A percentile compares a stretch with the other conserved stretches of the same genome.
Conservation (phyloP, 148 eudicot species). For the Dianthus caryophyllus region DNA sequence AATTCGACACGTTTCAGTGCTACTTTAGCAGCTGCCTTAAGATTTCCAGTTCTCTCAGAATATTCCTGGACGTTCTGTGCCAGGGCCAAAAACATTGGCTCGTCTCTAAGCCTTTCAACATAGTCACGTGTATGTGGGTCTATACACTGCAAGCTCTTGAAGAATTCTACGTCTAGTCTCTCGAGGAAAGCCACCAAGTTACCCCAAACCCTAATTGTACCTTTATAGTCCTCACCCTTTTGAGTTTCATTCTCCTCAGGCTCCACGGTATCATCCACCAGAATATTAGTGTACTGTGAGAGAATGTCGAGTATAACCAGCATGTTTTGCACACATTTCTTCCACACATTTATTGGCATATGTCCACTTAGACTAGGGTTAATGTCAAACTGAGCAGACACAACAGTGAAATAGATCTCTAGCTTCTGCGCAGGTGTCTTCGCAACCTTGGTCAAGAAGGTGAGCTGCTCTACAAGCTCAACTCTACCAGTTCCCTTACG, state of each 20-base stretch:
- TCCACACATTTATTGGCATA: constrained; percentile 84
- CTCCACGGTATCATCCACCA: constrained; percentile 76
- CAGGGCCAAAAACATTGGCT: constrained; percentile 62
- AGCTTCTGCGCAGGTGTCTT: constrained; percentile 96
- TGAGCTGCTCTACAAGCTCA: constrained; percentile 89
- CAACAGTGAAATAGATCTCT: constrained; percentile 76
- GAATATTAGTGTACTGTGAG: constrained; percentile 60
- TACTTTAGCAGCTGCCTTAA: constrained; percentile 67
- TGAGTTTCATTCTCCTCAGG: constrained; percentile 84
- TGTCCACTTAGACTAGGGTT: constrained; percentile 71
- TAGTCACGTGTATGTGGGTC: constrained; percentile 86
- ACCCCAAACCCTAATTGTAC: constrained; percentile 80
- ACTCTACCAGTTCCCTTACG: constrained; percentile 80
- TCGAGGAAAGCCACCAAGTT: constrained; percentile 87
- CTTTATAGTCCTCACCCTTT: constrained; percentile 64
- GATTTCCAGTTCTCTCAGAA: constrained; percentile 50
- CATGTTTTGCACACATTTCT: constrained; percentile 82
- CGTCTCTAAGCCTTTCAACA: constrained; percentile 78
- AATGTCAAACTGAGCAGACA: constrained; percentile 89
- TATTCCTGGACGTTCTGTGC: constrained; percentile 78
- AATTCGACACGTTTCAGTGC: constrained; percentile 73
- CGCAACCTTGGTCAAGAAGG: constrained; percentile 81
- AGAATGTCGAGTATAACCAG: constrained; percentile 65
- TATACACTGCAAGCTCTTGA: constrained; percentile 79
- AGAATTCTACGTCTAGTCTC: constrained; percentile 74